phyloP scores from a whole-genome alignment of 192 early-diverging fungal species.

The Allomyces macrogynus region DNA sequence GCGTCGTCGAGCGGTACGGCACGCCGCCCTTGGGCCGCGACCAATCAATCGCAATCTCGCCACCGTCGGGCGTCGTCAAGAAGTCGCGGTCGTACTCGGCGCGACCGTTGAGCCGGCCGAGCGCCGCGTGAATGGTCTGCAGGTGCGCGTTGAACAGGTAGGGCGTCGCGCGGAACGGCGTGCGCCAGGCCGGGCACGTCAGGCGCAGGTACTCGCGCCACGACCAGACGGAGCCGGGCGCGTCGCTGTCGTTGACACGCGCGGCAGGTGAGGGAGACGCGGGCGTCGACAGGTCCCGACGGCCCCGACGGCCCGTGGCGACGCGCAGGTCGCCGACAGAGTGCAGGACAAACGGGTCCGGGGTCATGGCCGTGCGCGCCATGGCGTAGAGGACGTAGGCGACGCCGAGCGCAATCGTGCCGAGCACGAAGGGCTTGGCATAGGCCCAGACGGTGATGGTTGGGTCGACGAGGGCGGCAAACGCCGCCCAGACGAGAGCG shows the following conservation, averaged over 20 bases:
- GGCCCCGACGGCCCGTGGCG: not conserved
- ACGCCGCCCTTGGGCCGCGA: conserved; percentile 30
- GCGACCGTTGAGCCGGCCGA: conserved; percentile 12
- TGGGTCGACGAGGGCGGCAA: no score
- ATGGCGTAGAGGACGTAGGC: no score
- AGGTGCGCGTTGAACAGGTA: conserved; percentile 56
- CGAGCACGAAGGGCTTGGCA: no score
- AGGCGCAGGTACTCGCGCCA: not conserved
- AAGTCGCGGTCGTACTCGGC: conserved; percentile 44
- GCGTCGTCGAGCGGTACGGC: conserved; percentile 32
- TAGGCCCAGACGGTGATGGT: no score
- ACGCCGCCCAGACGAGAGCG: no score
- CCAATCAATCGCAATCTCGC: conserved; percentile 77
- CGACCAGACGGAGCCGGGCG: not conserved
- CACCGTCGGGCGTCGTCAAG: conserved; percentile 55
- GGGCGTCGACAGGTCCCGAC: no score
- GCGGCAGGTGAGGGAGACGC: no score
- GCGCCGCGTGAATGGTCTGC: conserved; percentile 52
- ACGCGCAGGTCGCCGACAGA: not conserved
- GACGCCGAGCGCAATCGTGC: no score
- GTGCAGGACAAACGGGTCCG: no score
- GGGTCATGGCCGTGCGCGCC: no score
- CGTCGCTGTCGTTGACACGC: no score
- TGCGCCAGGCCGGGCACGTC: conserved; percentile 14
- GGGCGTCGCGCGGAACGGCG: conserved; percentile 42